phyloP scores from a whole-genome alignment of 2,329 filamentous ascomycete genomes.

The Aspergillus spinulosporus region DNA sequence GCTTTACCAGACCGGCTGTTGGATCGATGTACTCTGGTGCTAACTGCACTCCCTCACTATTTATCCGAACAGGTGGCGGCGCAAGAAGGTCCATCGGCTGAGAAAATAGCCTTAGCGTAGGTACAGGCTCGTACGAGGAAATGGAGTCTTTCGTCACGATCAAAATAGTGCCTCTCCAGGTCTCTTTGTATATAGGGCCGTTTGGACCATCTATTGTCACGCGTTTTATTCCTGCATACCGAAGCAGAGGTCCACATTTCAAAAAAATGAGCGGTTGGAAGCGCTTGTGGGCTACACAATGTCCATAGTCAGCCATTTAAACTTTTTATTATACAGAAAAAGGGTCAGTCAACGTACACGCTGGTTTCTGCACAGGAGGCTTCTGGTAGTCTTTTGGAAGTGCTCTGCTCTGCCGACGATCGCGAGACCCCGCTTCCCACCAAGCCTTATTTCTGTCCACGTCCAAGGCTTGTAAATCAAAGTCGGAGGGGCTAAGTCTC shows the following conservation, averaged over 20 bases:
- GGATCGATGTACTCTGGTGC: conserved; percentile 83
- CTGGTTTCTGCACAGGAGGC: conserved; percentile 33
- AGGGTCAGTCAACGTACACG: conserved; percentile 25
- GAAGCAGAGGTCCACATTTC: conserved; percentile 84
- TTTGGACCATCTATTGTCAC: conserved; percentile 36
- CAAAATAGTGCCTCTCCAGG: conserved; percentile 93
- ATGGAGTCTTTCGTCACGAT: conserved; percentile 85
- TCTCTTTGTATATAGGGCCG: conserved; percentile 61
- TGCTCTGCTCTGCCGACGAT: conserved; percentile 50
- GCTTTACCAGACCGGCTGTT: conserved; percentile 80
- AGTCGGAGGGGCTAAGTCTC: conserved; percentile 57
- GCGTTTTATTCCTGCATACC: conserved; percentile 82
- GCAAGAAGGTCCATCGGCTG: conserved; percentile 82
- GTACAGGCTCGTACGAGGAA: conserved; percentile 77
- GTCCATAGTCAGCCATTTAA: conserved; percentile 1
- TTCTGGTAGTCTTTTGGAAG: conserved; percentile 38
- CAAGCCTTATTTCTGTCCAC: conserved; percentile 62
- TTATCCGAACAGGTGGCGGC: conserved; percentile 70
- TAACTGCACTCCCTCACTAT: conserved; percentile 60
- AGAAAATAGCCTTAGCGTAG: conserved; percentile 78
- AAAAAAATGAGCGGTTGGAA: conserved; percentile 84
- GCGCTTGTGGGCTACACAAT: conserved; percentile 50
- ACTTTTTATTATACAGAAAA: too few species aligned
- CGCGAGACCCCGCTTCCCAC: conserved; percentile 68
- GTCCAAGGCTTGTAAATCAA: conserved; percentile 57